Base-by-base conservation (phyloP, 2,329 filamentous ascomycete species). In the Trichoderma atroviride region DNA sequence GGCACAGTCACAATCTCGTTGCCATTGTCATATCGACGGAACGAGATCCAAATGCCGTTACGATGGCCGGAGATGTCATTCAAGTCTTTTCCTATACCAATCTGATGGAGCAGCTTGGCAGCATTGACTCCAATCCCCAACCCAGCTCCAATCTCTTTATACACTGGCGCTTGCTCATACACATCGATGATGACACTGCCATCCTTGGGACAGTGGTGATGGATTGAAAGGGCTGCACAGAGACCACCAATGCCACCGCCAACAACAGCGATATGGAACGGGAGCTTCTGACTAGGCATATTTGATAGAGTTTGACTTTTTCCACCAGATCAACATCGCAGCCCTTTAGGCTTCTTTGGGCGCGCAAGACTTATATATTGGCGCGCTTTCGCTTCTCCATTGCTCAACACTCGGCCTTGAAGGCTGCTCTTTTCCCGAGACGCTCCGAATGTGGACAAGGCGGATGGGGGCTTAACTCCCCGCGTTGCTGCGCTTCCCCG, bases 181-280 rank as follows among this genome's bases (percentile, higher is more conserved):
- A 66, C 63, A 29, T 66, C 63, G 11, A 66, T 66, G 5, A 58
- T 22, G 22, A 66, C 37, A 35, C 63, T 66, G n/a, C 63, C 63
- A n/a, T 66, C 53, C 16, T 66, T 66, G 53, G 63, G 63, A 13
- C 63, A 58, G 53, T 66, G 63, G 11, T 66, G 53, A 37, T 66
- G 53, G 16, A 66, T 66, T 10, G 63, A 66, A 0, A 66, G 63
- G 13, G 63, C 63, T 50, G 63, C 63, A 33, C 63, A 66, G n/a
- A 66, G 63, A 40, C 63, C 63, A 9, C 63, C 63, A 50, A 66
- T 66, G 63, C 63, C 63, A 40, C 63, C 63, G 27, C 63, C 63
- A 50, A 66, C 53, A n/a, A 66, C 31, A n/a, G 63, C 63, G n/a
- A 66, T 58, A 37, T 66, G 63, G 16, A 66, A 66, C 7, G 53